Conservation (phyloP, 2,329 filamentous ascomycete species). For the Pseudogymnoascus sp. region DNA sequence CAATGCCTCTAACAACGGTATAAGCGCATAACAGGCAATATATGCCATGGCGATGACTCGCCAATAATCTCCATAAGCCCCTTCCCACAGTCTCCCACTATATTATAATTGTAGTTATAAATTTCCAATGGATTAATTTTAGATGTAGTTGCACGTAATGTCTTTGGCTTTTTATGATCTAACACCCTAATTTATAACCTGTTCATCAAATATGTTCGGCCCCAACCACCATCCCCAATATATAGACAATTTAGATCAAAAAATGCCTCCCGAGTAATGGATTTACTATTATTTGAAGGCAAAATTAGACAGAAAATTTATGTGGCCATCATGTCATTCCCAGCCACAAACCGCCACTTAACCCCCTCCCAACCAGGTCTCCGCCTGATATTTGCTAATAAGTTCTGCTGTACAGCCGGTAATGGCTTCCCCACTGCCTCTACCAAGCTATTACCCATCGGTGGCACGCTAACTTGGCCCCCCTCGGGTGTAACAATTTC, state of each 20-base stretch:
- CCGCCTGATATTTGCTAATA: constrained; percentile 14
- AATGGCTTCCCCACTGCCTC: constrained; percentile 21
- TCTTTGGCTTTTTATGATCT: no score
- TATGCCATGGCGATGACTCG: no score
- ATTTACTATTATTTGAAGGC: background rate
- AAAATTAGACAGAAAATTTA: background rate
- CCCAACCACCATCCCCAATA: background rate
- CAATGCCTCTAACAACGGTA: no score
- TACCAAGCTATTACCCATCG: constrained; percentile 12
- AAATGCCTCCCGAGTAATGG: background rate
- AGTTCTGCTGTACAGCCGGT: constrained; percentile 9
- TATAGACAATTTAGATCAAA: background rate
- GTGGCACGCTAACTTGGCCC: constrained; percentile 12
- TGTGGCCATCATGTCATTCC: background rate
- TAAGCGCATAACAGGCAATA: no score
- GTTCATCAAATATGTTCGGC: no score
- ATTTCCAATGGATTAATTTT: no score
- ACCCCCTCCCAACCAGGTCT: constrained; percentile 20
- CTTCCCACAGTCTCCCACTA: no score
- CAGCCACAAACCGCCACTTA: constrained; percentile 16
- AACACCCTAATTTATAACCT: no score
- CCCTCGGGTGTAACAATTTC: constrained; percentile 16
- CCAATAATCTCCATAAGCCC: no score
- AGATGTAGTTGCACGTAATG: no score
- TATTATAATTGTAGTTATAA: no score